Evolutionary conservation across 2,329 filamentous ascomycete species (phyloP), one percentile per base, ranked within the genome.

Genomic region (Chaetoscypha palmicola): DNA sequence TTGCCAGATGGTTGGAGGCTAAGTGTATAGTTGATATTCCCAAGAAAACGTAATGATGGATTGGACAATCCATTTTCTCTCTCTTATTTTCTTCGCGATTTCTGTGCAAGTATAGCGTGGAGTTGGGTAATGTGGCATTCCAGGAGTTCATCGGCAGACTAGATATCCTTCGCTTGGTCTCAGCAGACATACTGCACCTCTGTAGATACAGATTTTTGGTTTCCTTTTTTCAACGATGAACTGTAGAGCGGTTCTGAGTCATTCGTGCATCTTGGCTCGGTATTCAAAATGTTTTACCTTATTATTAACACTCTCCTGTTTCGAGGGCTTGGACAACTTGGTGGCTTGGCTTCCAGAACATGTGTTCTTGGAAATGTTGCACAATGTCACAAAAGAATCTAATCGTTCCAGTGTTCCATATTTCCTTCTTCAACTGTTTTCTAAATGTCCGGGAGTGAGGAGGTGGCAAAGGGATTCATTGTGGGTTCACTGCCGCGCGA

Each of bases 1-100:
- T 77, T 51, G 68, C 72, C 2, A 63, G 68, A 33, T 73, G 70
- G 66, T 47, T 76, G 20, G 73, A 60, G 37, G 43, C 28, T 5
- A 57, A 54, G 30, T 60, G 58, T 22, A 14, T 47, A 14, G 40
- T 36, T 35, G 41, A 56, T 14, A 42, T 49, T 3, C 52, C 52
- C 19, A 56, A 53, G 38, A 52, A 47, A 34, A 16, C 16, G n/a
- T 55, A 31, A 50, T 40, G 4, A 14, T 31, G 11, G 14, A 10
- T 3, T 34, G 32, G 24, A 28, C 12, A 28, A 28, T 12, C 12
- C 12, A 7, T 28, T 28, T 7, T 28, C 24, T 7, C 7, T 7
- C 7, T 28, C 24, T 7, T 12, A 28, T 12, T 28, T 7, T 28
- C 12, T 28, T 7, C 7, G 12, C 7, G 24, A 12, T 28, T n/a